Conservation (phyloP, 2,329 filamentous ascomycete genomes). For the Arthroderma uncinatum region DNA sequence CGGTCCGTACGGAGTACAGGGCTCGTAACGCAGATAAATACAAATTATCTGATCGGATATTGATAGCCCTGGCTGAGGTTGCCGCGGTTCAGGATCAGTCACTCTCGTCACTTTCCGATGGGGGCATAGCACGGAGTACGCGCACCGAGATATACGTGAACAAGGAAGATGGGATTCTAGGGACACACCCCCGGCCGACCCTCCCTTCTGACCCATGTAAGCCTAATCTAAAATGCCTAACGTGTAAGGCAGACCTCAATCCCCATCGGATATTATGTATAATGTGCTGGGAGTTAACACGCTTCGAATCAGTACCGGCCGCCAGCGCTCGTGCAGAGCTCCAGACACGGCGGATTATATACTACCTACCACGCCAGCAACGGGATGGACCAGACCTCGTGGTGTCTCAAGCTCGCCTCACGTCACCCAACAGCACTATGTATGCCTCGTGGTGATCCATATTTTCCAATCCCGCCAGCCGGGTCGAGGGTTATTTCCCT, state of each 20-base stretch:
- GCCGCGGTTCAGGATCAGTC: not conserved
- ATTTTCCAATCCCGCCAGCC: not conserved
- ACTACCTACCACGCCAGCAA: not conserved
- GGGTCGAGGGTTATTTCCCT: not conserved
- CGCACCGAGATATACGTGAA: not conserved
- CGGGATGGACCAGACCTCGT: slow-evolving; percentile 1
- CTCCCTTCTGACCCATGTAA: not conserved
- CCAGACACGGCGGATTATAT: not conserved
- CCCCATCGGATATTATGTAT: not conserved
- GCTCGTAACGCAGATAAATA: not conserved
- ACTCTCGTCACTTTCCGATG: too few species aligned
- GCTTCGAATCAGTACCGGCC: not conserved
- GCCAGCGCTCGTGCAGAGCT: not conserved
- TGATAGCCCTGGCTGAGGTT: not conserved
- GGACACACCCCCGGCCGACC: not conserved
- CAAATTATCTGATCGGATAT: not conserved
- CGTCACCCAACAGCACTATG: not conserved
- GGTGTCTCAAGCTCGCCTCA: not conserved
- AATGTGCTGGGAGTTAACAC: not conserved
- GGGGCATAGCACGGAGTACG: not conserved
- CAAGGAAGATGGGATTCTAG: not conserved
- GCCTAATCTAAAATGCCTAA: not conserved
- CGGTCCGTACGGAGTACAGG: too few species aligned
- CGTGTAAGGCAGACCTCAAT: not conserved
- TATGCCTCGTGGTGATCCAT: slow-evolving; percentile 4